These are phyloP conservation scores for Holtermannia corniformis DNA, from an alignment of 768 basidiomycete species.

Conservation along the genomic window DNA sequence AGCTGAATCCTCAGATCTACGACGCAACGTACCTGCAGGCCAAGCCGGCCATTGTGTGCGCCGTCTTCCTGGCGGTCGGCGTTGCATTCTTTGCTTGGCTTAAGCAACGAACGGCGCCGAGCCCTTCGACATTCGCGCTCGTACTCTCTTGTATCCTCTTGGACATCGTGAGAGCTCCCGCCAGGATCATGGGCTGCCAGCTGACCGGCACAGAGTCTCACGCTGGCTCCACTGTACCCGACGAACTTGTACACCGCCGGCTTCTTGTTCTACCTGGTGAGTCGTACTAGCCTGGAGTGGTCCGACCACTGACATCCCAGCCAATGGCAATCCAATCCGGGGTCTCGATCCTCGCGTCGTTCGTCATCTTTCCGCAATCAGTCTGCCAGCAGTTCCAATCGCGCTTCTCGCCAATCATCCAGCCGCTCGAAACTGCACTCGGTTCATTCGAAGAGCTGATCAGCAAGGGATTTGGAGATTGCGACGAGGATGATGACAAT, in stretches of 20 bases:
- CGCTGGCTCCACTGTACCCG: conserved; percentile 23
- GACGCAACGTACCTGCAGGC: conserved; percentile 38
- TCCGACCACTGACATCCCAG: not conserved
- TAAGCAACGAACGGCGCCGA: conserved; percentile 35
- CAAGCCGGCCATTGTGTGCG: conserved; percentile 23
- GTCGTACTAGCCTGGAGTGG: not conserved
- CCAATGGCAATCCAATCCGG: conserved; percentile 37
- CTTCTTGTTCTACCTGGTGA: conserved; percentile 22
- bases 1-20: conserved; percentile 30
- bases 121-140: conserved; percentile 33
- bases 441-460: conserved; percentile 23
- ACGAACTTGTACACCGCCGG: conserved; percentile 23
- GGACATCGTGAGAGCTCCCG: conserved; percentile 30
- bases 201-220: conserved; percentile 22
- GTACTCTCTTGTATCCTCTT: conserved; percentile 36
- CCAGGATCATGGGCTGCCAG: not conserved
- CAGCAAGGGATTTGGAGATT: conserved; percentile 4
- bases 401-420: conserved; percentile 24
- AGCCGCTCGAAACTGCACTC: conserved; percentile 18
- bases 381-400: conserved; percentile 26
- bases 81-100: conserved; percentile 28
- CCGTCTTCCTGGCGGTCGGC: conserved; percentile 30
- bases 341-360: conserved; percentile 20
- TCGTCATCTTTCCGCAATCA: conserved; percentile 37
- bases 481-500: not conserved